Evolutionary conservation across 345 rosid genomes (phyloP).

Genomic region (Lumnitzera racemosa): DNA sequence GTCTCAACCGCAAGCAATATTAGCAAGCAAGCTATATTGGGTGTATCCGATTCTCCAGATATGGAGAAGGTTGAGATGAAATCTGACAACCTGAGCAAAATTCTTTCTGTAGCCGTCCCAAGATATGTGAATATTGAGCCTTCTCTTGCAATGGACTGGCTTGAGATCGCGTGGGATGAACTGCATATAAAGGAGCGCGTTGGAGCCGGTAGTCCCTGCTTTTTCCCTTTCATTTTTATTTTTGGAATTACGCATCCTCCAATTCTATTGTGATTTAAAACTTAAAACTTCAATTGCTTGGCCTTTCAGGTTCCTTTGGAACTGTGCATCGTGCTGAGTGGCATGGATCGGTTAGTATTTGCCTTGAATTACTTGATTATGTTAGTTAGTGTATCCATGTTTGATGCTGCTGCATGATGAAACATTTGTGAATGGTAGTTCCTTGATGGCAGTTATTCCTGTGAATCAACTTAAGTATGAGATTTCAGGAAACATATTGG

Average conservation of each 20-base stretch:
- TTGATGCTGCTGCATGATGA: slow-evolving; percentile 3
- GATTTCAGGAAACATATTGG: no score
- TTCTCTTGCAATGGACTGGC: slow-evolving; percentile 98
- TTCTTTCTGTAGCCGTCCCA: slow-evolving; percentile 36
- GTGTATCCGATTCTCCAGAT: slow-evolving; percentile 27
- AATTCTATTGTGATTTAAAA: neutral
- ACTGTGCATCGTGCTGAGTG: slow-evolving; percentile 99
- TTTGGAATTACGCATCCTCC: neutral
- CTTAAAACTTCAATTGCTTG: neutral
- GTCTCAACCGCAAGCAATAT: slow-evolving; percentile 18
- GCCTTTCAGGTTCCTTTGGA: slow-evolving; percentile 78
- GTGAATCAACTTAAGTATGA: no score
- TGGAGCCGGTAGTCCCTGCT: slow-evolving; percentile 71
- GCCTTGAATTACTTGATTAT: slow-evolving; percentile 1
- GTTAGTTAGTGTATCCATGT: neutral
- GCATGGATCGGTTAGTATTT: slow-evolving; percentile 86
- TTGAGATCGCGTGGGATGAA: slow-evolving; percentile 89
- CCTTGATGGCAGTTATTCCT: no score
- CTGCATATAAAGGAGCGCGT: slow-evolving; percentile 84
- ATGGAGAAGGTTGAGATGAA: slow-evolving; percentile 26
- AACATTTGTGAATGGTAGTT: neutral
- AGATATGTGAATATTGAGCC: slow-evolving; percentile 74
- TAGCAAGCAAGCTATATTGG: slow-evolving; percentile 25
- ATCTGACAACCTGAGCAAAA: slow-evolving; percentile 28
- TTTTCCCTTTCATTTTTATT: neutral